Percentiles rank a stretch among this genome's conserved stretches.
Evolutionary conservation across 2,329 filamentous ascomycete species (phyloP).

Genomic region (Paracoccidioides lutzii): DNA sequence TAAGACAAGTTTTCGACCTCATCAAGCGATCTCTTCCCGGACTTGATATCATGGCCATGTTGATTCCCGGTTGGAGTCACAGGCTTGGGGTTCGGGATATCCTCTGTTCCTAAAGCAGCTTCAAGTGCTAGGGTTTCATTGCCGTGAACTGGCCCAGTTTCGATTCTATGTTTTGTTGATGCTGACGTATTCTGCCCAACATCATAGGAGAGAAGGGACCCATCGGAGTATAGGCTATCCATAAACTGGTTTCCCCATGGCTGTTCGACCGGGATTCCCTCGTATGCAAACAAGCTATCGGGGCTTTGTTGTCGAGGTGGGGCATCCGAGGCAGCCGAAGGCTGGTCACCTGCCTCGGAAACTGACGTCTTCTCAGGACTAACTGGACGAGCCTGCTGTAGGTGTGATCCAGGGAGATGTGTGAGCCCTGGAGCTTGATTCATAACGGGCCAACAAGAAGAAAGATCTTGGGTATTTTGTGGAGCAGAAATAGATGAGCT

Average conservation of each 20-base stretch:
- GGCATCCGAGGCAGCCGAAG: not conserved
- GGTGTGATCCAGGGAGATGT: slow-evolving; percentile 28
- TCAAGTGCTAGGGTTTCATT: not conserved
- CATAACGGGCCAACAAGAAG: slow-evolving; percentile 16
- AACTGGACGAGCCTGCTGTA: slow-evolving; percentile 9
- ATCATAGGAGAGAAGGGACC: not conserved
- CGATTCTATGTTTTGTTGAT: not conserved
- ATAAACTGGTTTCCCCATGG: not conserved
- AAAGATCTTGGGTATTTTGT: slow-evolving; percentile 5
- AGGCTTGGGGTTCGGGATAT: not conserved
- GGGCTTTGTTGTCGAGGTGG: not conserved
- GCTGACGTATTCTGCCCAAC: not conserved
- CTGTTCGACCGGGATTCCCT: not conserved
- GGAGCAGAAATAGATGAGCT: slow-evolving; percentile 5
- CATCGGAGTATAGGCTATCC: not conserved
- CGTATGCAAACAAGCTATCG: not conserved
- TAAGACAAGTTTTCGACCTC: not conserved
- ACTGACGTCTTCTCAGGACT: not conserved
- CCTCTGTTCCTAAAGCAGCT: not conserved
- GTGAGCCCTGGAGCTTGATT: slow-evolving; percentile 31
- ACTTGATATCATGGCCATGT: too few species aligned
- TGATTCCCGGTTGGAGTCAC: not conserved
- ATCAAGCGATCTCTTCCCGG: not conserved
- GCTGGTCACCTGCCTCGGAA: not conserved
- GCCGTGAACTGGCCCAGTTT: not conserved